Base-by-base conservation (phyloP, 768 basidiomycete genomes). In the Kwoniella sp. region DNA sequence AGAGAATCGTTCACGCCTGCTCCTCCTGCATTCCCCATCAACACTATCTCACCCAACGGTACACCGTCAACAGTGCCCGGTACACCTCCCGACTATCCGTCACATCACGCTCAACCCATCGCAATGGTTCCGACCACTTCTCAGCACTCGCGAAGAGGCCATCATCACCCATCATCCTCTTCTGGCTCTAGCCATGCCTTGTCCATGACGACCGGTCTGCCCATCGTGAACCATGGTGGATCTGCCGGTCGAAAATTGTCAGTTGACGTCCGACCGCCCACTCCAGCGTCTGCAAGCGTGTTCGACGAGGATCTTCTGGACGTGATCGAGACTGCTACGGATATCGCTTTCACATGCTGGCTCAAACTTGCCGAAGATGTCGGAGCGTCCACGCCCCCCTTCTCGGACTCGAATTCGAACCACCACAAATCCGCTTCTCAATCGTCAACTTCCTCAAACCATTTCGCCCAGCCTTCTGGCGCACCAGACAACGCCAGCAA, bases 271-370 rank as follows among this genome's bases (percentile, higher is more conserved):
- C 53, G 84, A 82, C 34, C 83, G 79, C 62, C 73, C 20, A 73
- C 77, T 2, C 78, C 63, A 73, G 82, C 28, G 83, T 87, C 89
- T 20, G 86, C 85, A 65, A 86, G 85, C 26, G 82, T 89, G 37
- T 87, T 92, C 48, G 90, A 92, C 74, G 88, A 87, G 58, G 90
- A 91, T 71, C 86, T 90, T 2, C 82, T 94, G 7, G 86, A 89
- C 64, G 88, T 90, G 28, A 88, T 96, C 79, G 88, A 88, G 69
- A 82, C 83, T 8, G 90, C 93, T 15, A 87, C 93, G 9, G 87
- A 90, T 25, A 85, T 89, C 13, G 93, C 92, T 11, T 89, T 90
- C 12, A 83, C 84, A 26, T 89, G 92, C 25, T 97, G 93, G 91
- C 84, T 87, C 63, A 85, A 89, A 83, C 86, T 93, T 76, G 87